Evolutionary conservation across 2,329 filamentous ascomycete genomes (phyloP).

Genomic region (Ophiocordyceps robertsii): DNA sequence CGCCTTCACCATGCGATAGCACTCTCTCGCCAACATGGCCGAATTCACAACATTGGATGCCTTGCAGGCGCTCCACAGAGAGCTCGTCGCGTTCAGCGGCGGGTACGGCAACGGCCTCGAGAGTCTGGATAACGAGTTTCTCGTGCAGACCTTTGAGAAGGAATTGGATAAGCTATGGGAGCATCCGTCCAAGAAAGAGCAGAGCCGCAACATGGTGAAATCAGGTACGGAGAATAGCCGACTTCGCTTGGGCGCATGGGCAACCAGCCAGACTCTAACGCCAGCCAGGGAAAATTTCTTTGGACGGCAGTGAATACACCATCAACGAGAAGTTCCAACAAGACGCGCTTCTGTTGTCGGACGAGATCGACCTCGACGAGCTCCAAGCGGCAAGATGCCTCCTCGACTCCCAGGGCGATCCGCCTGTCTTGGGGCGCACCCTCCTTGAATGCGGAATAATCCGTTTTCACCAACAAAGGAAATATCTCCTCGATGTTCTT

Average conservation of each 20-base stretch:
- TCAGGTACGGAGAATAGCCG: slow-evolving; percentile 36
- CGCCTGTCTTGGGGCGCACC: slow-evolving; percentile 54
- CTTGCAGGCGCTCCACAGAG: slow-evolving; percentile 74
- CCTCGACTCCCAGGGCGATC: slow-evolving; percentile 58
- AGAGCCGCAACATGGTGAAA: slow-evolving; percentile 58
- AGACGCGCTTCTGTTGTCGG: slow-evolving; percentile 65
- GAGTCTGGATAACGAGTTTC: slow-evolving; percentile 55
- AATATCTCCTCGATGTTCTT: slow-evolving; percentile 71
- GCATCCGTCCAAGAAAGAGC: slow-evolving; percentile 60
- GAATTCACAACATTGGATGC: slow-evolving; percentile 59
- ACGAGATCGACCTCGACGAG: slow-evolving; percentile 85
- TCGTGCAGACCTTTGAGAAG: slow-evolving; percentile 57
- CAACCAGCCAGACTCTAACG: background rate
- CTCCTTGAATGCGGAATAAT: slow-evolving; percentile 70
- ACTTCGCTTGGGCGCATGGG: background rate
- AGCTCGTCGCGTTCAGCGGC: slow-evolving; percentile 66
- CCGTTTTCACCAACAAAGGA: slow-evolving; percentile 74
- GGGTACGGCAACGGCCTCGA: slow-evolving; percentile 47
- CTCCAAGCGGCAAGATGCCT: slow-evolving; percentile 67
- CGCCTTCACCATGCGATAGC: slow-evolving; percentile 31
- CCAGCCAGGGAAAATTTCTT: slow-evolving; percentile 56
- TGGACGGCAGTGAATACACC: slow-evolving; percentile 60
- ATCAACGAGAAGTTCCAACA: slow-evolving; percentile 85
- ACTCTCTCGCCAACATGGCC: slow-evolving; percentile 44
- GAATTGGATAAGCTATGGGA: slow-evolving; percentile 61